A percentile compares a stretch with the other conserved stretches of the same genome.
Evolutionary conservation across 2,329 filamentous ascomycete species (phyloP).

Genomic region (Colletotrichum somersetense): DNA sequence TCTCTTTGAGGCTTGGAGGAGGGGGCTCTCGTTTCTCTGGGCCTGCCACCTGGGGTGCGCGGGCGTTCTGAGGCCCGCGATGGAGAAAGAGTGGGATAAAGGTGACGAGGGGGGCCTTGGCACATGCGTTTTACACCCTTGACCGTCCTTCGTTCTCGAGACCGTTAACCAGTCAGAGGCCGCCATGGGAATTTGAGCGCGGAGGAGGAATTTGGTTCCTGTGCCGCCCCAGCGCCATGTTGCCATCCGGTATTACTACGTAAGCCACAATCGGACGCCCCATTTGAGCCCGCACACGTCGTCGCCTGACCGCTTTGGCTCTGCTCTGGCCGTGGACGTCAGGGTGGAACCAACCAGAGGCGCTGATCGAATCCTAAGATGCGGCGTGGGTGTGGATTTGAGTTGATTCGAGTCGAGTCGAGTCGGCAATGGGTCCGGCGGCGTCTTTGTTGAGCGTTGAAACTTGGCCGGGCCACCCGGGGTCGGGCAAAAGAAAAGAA

Average conservation of each 20-base stretch:
- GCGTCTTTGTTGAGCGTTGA: constrained; percentile 25
- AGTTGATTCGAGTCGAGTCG: constrained; percentile 17
- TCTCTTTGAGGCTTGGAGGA: constrained; percentile 28
- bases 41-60: constrained; percentile 10
- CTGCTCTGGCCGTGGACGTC: constrained; percentile 19
- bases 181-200: constrained; percentile 21
- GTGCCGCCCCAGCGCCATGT: constrained; percentile 25
- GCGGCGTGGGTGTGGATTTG: constrained; percentile 21
- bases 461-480: constrained; percentile 26
- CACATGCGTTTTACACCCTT: constrained; percentile 35
- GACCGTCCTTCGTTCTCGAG: constrained; percentile 26
- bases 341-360: constrained; percentile 32
- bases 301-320: constrained; percentile 36
- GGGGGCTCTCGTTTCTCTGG: constrained; percentile 22
- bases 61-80: constrained; percentile 23
- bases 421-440: constrained; percentile 7
- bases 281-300: constrained; percentile 19
- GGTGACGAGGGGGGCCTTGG: constrained; percentile 34
- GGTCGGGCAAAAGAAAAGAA: constrained; percentile 19
- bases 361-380: constrained; percentile 9
- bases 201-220: constrained; percentile 34
- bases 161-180: constrained; percentile 34
- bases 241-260: constrained; percentile 1
- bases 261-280: constrained; percentile 22
- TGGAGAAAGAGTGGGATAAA: constrained; percentile 16